A percentile compares a stretch with the other conserved stretches of the same genome.
Conservation (phyloP, 257 asterid genomes). For the Nemophila menziesii region DNA sequence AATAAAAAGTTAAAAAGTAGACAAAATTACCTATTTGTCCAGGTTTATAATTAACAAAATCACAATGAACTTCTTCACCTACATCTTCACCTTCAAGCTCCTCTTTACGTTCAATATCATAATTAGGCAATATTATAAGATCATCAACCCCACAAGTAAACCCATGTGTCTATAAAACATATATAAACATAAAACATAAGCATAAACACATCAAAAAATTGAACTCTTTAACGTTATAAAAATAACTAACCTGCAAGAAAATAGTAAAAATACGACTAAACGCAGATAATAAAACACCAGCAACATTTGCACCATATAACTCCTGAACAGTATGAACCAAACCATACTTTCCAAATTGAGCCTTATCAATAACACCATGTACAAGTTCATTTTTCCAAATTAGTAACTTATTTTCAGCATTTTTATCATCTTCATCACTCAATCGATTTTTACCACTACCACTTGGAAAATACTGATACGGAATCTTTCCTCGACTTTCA, state of each 20-base stretch:
- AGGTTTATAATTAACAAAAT: slow-evolving; percentile 65
- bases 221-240: slow-evolving; percentile 1
- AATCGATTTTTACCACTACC: slow-evolving; percentile 8
- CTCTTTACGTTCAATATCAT: slow-evolving; percentile 65
- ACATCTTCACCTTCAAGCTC: slow-evolving; percentile 87
- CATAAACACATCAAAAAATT: background rate
- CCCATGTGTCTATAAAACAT: slow-evolving; percentile 60
- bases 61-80: slow-evolving; percentile 93
- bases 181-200: slow-evolving; percentile 8
- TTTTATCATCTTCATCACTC: slow-evolving; percentile 50
- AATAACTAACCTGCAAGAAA: slow-evolving; percentile 66
- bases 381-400: slow-evolving; percentile 90
- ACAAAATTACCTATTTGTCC: slow-evolving; percentile 67
- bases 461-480: slow-evolving; percentile 53
- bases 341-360: slow-evolving; percentile 96
- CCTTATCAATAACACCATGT: slow-evolving; percentile 94
- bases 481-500: slow-evolving; percentile 67
- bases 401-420: slow-evolving; percentile 67
- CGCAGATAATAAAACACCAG: slow-evolving; percentile 85
- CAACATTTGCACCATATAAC: slow-evolving; percentile 81
- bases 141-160: slow-evolving; percentile 96
- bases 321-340: slow-evolving; percentile 95
- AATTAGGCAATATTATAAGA: slow-evolving; percentile 70
- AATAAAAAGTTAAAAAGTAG: background rate
- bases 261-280: slow-evolving; percentile 79